phyloP scores from a whole-genome alignment of 1,139 yeast genomes.

The Debaryomyces sp. region DNA sequence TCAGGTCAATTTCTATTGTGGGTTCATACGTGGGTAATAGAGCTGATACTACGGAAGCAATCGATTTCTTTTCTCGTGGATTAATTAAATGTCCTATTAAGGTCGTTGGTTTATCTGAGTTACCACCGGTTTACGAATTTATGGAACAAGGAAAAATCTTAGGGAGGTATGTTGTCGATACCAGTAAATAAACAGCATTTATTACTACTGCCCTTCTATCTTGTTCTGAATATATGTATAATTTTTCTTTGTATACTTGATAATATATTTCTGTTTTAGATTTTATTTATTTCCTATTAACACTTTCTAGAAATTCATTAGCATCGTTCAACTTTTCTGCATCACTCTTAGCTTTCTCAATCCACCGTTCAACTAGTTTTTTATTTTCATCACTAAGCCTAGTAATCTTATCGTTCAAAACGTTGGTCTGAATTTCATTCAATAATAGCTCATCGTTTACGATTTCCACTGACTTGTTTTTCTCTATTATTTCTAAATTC shows the following conservation, averaged over 20 bases:
- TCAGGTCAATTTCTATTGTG: constrained; percentile 61
- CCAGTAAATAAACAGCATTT: constrained; percentile 49
- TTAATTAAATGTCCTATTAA: constrained; percentile 70
- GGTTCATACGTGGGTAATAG: constrained; percentile 84
- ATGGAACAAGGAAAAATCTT: constrained; percentile 73
- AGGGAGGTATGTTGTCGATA: constrained; percentile 80
- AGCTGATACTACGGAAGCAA: constrained; percentile 76
- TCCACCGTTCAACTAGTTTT: constrained; percentile 59
- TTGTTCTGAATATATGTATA: background rate
- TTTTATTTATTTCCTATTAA: background rate
- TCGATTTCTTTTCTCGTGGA: constrained; percentile 74
- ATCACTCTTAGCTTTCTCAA: constrained; percentile 56
- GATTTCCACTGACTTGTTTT: constrained; percentile 58
- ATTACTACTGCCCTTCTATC: background rate
- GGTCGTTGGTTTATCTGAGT: constrained; percentile 67
- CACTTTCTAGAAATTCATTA: constrained; percentile 34
- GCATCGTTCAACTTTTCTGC: constrained; percentile 64
- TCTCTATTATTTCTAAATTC: constrained; percentile 53
- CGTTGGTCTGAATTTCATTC: constrained; percentile 68
- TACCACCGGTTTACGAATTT: constrained; percentile 61
- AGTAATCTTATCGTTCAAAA: constrained; percentile 38
- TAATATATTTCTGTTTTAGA: constrained; percentile 11
- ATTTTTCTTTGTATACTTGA: background rate
- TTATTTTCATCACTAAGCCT: constrained; percentile 46
- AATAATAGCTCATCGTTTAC: constrained; percentile 74